Conservation (phyloP, 257 asterid species). For the Leonotis leonurus region DNA sequence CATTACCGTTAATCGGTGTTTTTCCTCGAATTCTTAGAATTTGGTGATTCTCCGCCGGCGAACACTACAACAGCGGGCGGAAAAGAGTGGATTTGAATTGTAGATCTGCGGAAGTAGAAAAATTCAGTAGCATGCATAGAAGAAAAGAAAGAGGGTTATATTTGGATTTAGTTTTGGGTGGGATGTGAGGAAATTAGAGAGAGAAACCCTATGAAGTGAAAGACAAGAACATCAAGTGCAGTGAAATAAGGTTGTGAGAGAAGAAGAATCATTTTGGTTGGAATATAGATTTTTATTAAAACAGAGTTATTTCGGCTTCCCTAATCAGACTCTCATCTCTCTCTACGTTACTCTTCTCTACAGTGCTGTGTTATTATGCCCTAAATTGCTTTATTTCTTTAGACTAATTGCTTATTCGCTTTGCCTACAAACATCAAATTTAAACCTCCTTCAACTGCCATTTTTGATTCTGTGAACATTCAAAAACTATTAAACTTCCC, state of each 20-base stretch:
- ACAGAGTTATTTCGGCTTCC: constrained; percentile 2
- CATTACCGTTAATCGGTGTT: constrained; percentile 27
- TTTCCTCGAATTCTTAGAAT: constrained; percentile 18
- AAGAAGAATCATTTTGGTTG: constrained; percentile 15
- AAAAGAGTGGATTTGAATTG: constrained; percentile 8
- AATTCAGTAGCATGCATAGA: constrained; percentile 26
- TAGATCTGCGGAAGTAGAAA: constrained; percentile 23
- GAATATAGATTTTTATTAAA: constrained; percentile 10
- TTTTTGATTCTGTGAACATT: too few relatives aligned
- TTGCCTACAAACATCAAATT: background rate
- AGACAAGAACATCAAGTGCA: constrained; percentile 14
- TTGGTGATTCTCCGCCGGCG: constrained; percentile 24
- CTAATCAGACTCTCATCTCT: background rate
- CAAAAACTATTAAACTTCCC: too few relatives aligned
- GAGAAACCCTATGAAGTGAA: constrained; percentile 22
- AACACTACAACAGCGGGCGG: constrained; percentile 25
- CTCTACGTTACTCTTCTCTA: constrained; percentile 5
- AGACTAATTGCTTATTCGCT: too few relatives aligned
- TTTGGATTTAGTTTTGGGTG: constrained; percentile 2
- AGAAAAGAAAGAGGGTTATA: constrained; percentile 2
- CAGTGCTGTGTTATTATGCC: constrained; percentile 13
- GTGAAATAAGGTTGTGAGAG: constrained; percentile 20
- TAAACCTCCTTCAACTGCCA: too few relatives aligned
- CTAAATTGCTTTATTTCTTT: constrained; percentile 14
- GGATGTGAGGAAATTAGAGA: background rate